phyloP scores from a whole-genome alignment of 2,329 filamentous ascomycete genomes.

The Penicillium palitans region DNA sequence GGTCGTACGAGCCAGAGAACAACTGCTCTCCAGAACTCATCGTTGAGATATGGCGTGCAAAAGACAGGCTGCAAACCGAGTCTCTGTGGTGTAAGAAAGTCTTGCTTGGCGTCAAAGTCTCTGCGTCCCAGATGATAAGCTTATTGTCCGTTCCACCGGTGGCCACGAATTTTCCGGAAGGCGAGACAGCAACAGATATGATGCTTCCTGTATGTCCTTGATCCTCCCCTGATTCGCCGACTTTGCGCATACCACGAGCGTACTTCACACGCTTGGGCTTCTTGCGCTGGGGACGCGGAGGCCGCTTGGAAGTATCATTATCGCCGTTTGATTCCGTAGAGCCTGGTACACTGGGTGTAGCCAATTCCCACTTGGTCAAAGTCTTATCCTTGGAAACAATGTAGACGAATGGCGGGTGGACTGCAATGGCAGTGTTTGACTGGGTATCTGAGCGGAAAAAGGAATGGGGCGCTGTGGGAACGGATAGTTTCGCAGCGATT shows the following conservation, averaged over 20 bases:
- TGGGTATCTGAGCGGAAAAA: conserved; percentile 78
- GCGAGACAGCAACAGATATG: conserved; percentile 78
- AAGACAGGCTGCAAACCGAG: conserved; percentile 78
- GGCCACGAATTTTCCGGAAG: conserved; percentile 85
- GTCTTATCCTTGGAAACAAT: conserved; percentile 83
- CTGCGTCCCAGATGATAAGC: conserved; percentile 84
- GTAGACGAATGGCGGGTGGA: conserved; percentile 78
- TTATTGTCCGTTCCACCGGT: conserved; percentile 84
- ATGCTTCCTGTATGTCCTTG: conserved; percentile 80
- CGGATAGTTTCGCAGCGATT: conserved; percentile 71
- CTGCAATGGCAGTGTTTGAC: conserved; percentile 75
- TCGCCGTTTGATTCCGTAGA: conserved; percentile 58
- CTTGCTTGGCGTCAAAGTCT: conserved; percentile 72
- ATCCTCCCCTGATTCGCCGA: conserved; percentile 46
- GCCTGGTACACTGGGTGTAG: conserved; percentile 42
- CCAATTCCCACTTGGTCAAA: conserved; percentile 86
- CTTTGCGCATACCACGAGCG: conserved; percentile 45
- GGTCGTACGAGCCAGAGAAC: conserved; percentile 85
- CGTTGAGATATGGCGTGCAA: conserved; percentile 69
- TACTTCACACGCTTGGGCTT: conserved; percentile 53
- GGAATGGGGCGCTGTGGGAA: conserved; percentile 65
- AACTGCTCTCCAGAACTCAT: conserved; percentile 70
- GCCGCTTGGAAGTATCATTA: conserved; percentile 64
- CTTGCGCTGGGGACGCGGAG: conserved; percentile 47
- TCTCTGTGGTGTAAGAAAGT: conserved; percentile 92